These are phyloP conservation scores for Alternaria gansuensis DNA, from an alignment of 2,329 filamentous ascomycete species.

Conservation along the genomic window DNA sequence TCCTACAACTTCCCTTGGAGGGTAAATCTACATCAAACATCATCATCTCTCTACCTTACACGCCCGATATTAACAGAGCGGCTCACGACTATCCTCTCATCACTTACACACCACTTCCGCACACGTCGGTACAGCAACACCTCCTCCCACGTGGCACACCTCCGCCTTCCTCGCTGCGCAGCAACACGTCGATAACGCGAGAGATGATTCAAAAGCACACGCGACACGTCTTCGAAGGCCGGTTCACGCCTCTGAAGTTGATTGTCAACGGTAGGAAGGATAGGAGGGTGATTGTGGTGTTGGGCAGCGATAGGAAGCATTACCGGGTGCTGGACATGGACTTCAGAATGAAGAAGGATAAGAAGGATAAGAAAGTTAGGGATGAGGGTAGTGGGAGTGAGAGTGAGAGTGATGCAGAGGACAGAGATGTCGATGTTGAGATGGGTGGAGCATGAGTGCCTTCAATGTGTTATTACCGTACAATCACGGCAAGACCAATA, in stretches of 20 bases:
- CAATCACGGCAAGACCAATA: not conserved
- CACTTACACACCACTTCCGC: slow-evolving; percentile 20
- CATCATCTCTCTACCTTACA: slow-evolving; percentile 46
- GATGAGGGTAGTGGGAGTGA: slow-evolving; percentile 10
- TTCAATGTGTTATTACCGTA: not conserved
- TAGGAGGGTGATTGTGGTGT: slow-evolving; percentile 62
- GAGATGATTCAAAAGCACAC: slow-evolving; percentile 39
- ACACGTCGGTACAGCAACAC: slow-evolving; percentile 14
- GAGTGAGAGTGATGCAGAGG: slow-evolving; percentile 21
- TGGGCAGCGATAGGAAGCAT: slow-evolving; percentile 63
- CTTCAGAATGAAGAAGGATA: slow-evolving; percentile 43
- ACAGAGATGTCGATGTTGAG: slow-evolving; percentile 11
- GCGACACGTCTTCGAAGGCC: slow-evolving; percentile 59
- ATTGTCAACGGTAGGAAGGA: slow-evolving; percentile 66
- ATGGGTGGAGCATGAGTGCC: slow-evolving; percentile 2
- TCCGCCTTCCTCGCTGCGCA: not conserved
- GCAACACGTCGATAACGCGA: slow-evolving; percentile 14
- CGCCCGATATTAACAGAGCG: not conserved
- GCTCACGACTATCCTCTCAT: slow-evolving; percentile 33
- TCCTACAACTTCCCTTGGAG: slow-evolving; percentile 55
- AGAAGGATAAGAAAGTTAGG: slow-evolving; percentile 2
- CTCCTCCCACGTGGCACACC: slow-evolving; percentile 5
- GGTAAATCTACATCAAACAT: slow-evolving; percentile 1
- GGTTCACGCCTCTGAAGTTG: slow-evolving; percentile 61
- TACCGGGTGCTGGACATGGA: slow-evolving; percentile 67